These are phyloP conservation scores for Thermomucor indicae-seudaticae DNA, from an alignment of 371 early-diverging fungal genomes.

Conservation along the genomic window DNA sequence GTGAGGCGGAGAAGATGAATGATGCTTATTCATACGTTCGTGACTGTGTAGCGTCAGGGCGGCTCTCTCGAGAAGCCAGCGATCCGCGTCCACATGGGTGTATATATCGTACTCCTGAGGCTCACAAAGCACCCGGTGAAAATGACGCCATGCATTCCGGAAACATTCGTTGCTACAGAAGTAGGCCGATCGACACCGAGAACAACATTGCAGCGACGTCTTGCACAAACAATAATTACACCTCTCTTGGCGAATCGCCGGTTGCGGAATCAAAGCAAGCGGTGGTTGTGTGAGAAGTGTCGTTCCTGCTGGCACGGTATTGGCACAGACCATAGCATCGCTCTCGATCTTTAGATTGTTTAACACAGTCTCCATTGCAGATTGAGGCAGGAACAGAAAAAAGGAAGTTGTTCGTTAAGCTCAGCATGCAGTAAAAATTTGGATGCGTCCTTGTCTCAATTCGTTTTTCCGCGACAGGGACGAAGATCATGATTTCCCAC, in stretches of 20 bases:
- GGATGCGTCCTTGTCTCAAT: no score
- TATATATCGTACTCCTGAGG: conserved; percentile 36
- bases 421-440: no score
- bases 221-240: conserved; percentile 41
- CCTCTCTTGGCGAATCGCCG: conserved; percentile 32
- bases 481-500: no score
- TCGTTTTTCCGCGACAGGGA: no score
- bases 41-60: conserved; percentile 44
- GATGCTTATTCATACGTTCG: conserved; percentile 43
- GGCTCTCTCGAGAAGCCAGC: conserved; percentile 39
- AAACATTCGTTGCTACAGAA: conserved; percentile 46
- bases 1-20: conserved; percentile 41
- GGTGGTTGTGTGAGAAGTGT: conserved; percentile 24
- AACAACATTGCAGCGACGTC: conserved; percentile 41
- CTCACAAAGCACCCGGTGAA: conserved; percentile 38
- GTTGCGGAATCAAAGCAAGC: conserved; percentile 35
- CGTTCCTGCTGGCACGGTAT: conserved; percentile 12
- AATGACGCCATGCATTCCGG: conserved; percentile 43
- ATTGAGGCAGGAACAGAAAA: no score
- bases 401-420: no score
- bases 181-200: conserved; percentile 42
- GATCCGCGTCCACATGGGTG: conserved; percentile 35
- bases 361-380: no score
- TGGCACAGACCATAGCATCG: no score
- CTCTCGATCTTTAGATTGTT: no score